A percentile compares a stretch with the other conserved stretches of the same genome.
Conservation (phyloP, 176 grass and related monocot species). For the Panicum miliaceum region DNA sequence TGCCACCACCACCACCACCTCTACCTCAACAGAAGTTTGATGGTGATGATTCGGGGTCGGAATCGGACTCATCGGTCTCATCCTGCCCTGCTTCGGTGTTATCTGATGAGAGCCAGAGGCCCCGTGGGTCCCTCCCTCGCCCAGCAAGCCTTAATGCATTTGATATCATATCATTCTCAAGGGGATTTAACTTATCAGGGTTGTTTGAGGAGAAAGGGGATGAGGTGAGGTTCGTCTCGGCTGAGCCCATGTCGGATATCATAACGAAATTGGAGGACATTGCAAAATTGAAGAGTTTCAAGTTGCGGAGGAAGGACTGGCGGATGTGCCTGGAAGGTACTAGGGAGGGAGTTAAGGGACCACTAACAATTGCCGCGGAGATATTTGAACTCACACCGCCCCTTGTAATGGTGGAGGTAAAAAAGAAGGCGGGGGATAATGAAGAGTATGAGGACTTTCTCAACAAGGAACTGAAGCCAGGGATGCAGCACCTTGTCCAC, state of each 20-base stretch:
- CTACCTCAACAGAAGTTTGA: slow-evolving; percentile 39
- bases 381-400: slow-evolving; percentile 92
- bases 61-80: slow-evolving; percentile 78
- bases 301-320: slow-evolving; percentile 81
- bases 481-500: slow-evolving; percentile 78
- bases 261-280: slow-evolving; percentile 89
- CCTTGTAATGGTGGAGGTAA: slow-evolving; percentile 92
- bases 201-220: slow-evolving; percentile 88
- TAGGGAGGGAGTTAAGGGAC: slow-evolving; percentile 91
- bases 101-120: slow-evolving; percentile 55
- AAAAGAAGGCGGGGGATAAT: slow-evolving; percentile 86
- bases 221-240: slow-evolving; percentile 77
- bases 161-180: slow-evolving; percentile 97
- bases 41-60: slow-evolving; percentile 72
- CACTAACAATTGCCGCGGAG: slow-evolving; percentile 79
- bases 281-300: slow-evolving; percentile 79
- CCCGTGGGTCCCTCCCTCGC: slow-evolving; percentile 52
- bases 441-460: slow-evolving; percentile 95
- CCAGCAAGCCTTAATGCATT: slow-evolving; percentile 95
- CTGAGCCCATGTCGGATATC: slow-evolving; percentile 61
- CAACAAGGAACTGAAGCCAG: slow-evolving; percentile 86
- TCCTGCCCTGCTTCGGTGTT: slow-evolving; percentile 78
- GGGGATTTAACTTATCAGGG: slow-evolving; percentile 88
- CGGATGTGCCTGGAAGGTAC: slow-evolving; percentile 90
- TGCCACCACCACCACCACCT: slow-evolving; percentile 21